A percentile compares a stretch with the other conserved stretches of the same genome.
phyloP scores from a whole-genome alignment of 768 basidiomycete genomes.

The Sporobolomyces phaffii region DNA sequence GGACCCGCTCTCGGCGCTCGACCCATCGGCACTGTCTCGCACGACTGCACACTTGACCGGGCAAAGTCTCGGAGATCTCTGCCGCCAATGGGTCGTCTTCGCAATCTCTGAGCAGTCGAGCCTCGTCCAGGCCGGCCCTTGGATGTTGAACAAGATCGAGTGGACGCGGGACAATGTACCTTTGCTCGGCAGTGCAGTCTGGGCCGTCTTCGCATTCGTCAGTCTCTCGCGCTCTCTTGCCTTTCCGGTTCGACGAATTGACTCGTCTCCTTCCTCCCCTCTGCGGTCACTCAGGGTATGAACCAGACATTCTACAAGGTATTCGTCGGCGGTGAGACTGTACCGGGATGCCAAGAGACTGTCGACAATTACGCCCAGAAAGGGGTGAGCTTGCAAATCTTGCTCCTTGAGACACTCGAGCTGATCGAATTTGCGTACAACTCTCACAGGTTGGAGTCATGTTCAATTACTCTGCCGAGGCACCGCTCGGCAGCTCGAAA shows the following conservation, averaged over 20 bases:
- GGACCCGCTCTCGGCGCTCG: conserved; percentile 34
- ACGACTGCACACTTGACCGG: conserved; percentile 29
- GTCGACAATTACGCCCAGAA: conserved; percentile 14
- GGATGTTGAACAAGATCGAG: conserved; percentile 32
- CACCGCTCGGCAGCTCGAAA: conserved; percentile 15
- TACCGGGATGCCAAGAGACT: conserved; percentile 20
- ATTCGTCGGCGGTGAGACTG: conserved; percentile 37
- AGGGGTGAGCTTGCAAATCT: conserved; percentile 8
- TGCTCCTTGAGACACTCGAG: neutral
- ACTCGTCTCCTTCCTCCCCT: neutral
- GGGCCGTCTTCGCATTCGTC: conserved; percentile 29
- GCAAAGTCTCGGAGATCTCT: conserved; percentile 10
- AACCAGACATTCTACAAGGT: conserved; percentile 40
- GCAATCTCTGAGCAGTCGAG: conserved; percentile 18
- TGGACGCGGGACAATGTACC: conserved; percentile 35
- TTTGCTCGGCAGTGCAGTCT: conserved; percentile 26
- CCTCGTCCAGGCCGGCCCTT: conserved; percentile 32
- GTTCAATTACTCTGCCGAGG: conserved; percentile 42
- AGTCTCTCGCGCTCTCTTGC: neutral
- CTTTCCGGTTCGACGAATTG: neutral
- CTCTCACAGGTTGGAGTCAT: conserved; percentile 33
- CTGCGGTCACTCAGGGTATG: conserved; percentile 29
- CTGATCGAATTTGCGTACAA: neutral
- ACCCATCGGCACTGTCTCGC: neutral
- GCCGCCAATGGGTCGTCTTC: conserved; percentile 37